These are phyloP conservation scores for Dothideomycetes sp. DNA, from an alignment of 2,329 filamentous ascomycete genomes.

Conservation along the genomic window DNA sequence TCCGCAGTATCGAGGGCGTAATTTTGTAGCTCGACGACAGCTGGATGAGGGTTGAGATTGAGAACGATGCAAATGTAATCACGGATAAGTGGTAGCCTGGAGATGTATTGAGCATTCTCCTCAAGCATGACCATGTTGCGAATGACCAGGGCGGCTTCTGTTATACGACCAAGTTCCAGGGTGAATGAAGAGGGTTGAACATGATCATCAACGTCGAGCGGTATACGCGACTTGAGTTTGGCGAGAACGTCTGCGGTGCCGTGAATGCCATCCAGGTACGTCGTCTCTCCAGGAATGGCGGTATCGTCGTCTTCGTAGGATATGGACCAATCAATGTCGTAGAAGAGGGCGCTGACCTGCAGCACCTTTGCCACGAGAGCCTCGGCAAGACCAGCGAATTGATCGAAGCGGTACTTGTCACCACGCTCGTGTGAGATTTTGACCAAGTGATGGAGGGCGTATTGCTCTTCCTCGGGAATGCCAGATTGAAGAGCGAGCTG, in stretches of 20 bases:
- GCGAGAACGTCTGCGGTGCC: constrained; percentile 64
- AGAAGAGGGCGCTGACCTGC: constrained; percentile 67
- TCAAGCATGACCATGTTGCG: constrained; percentile 93
- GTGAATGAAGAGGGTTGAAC: constrained; percentile 62
- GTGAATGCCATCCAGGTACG: constrained; percentile 52
- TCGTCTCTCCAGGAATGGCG: constrained; percentile 37
- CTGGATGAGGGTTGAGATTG: constrained; percentile 61
- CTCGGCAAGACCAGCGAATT: constrained; percentile 80
- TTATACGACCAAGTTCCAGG: constrained; percentile 63
- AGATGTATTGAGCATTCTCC: constrained; percentile 76
- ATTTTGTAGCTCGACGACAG: constrained; percentile 75
- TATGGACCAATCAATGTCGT: constrained; percentile 70
- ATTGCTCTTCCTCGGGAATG: constrained; percentile 74
- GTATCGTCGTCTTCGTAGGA: constrained; percentile 47
- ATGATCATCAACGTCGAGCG: constrained; percentile 50
- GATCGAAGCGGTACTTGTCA: constrained; percentile 91
- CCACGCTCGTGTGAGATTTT: constrained; percentile 92
- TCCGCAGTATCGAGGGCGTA: constrained; percentile 87
- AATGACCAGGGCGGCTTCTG: constrained; percentile 76
- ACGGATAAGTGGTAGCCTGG: constrained; percentile 62
- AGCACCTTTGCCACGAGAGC: constrained; percentile 77
- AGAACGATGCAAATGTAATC: constrained; percentile 77
- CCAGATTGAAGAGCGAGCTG: constrained; percentile 73
- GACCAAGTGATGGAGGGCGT: constrained; percentile 83
- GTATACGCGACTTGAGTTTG: constrained; percentile 52